Percentiles rank a stretch among this genome's conserved stretches.
These are phyloP conservation scores for Huiozyma naganishii DNA, from an alignment of 805 yeast genomes.

Conservation along the genomic window DNA sequence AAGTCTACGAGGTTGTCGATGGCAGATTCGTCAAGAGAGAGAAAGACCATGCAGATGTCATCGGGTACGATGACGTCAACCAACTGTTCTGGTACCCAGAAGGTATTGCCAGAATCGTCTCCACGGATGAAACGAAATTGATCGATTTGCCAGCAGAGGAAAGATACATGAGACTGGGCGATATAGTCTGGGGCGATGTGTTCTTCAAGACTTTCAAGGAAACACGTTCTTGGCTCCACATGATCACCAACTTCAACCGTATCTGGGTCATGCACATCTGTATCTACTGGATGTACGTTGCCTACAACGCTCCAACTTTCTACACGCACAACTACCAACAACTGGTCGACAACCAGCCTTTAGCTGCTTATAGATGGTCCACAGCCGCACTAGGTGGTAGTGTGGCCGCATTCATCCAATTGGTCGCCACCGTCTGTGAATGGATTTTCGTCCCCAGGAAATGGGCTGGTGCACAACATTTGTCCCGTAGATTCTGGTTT, in stretches of 20 bases:
- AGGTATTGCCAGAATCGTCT: slow-evolving; percentile 85
- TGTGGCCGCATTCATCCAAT: slow-evolving; percentile 71
- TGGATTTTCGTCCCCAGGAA: slow-evolving; percentile 95
- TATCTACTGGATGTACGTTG: slow-evolving; percentile 88
- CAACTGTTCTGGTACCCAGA: slow-evolving; percentile 99
- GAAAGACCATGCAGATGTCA: slow-evolving; percentile 66
- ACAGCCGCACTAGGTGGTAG: slow-evolving; percentile 87
- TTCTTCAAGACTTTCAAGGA: slow-evolving; percentile 95
- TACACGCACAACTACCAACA: slow-evolving; percentile 84
- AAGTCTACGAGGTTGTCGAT: slow-evolving; percentile 70
- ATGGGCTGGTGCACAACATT: slow-evolving; percentile 99
- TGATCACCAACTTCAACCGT: slow-evolving; percentile 92
- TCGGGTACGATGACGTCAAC: slow-evolving; percentile 96
- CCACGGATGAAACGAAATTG: slow-evolving; percentile 73
- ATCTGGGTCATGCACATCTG: slow-evolving; percentile 92
- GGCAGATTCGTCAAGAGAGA: slow-evolving; percentile 80
- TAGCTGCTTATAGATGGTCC: slow-evolving; percentile 87
- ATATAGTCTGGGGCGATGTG: slow-evolving; percentile 82
- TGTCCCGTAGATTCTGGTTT: slow-evolving; percentile 77
- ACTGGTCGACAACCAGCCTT: slow-evolving; percentile 74
- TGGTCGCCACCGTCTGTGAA: slow-evolving; percentile 80
- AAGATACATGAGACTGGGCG: slow-evolving; percentile 82
- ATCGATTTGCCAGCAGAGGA: slow-evolving; percentile 85
- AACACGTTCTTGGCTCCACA: slow-evolving; percentile 94
- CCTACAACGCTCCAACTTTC: slow-evolving; percentile 84